Evolutionary conservation across 495 filamentous ascomycete genomes (phyloP).

Genomic region (Cercophora newfieldiana): DNA sequence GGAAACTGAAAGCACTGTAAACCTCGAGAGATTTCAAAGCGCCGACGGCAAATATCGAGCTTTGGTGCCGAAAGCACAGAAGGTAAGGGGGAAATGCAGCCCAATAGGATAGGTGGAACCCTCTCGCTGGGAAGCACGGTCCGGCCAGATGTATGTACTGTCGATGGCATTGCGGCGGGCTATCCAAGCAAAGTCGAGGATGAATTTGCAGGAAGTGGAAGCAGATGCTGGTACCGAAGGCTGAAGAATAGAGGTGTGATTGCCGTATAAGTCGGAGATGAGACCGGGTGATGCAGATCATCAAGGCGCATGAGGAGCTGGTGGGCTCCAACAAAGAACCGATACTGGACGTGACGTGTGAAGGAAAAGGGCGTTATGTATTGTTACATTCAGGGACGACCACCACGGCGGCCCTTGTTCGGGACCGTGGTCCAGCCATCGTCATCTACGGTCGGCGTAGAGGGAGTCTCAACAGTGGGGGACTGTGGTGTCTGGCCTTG

Average conservation of each 20-base stretch:
- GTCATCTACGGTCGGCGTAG: constrained; percentile 51
- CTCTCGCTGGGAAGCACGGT: background rate
- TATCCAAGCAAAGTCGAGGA: constrained; percentile 27
- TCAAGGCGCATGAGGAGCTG: background rate
- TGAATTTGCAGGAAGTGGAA: background rate
- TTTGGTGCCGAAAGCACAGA: background rate
- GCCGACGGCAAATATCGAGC: background rate
- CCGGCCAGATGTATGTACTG: constrained; percentile 2
- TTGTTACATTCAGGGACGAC: constrained; percentile 33
- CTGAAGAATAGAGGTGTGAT: background rate
- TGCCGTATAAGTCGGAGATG: constrained; percentile 2
- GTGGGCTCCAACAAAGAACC: background rate
- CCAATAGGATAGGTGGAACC: too few relatives aligned
- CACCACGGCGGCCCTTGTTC: constrained; percentile 50
- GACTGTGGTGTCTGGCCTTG: constrained; percentile 34
- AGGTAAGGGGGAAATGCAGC: too few relatives aligned
- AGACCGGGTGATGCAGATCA: background rate
- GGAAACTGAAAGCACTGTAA: constrained; percentile 16
- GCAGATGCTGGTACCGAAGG: background rate
- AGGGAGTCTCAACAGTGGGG: constrained; percentile 27
- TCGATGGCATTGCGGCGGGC: constrained; percentile 15
- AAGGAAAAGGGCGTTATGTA: constrained; percentile 5
- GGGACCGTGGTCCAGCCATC: constrained; percentile 80
- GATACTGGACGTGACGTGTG: background rate
- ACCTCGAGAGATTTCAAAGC: background rate